Evolutionary conservation across 2,329 filamentous ascomycete species (phyloP).

Genomic region (Aspergillus floridensis): DNA sequence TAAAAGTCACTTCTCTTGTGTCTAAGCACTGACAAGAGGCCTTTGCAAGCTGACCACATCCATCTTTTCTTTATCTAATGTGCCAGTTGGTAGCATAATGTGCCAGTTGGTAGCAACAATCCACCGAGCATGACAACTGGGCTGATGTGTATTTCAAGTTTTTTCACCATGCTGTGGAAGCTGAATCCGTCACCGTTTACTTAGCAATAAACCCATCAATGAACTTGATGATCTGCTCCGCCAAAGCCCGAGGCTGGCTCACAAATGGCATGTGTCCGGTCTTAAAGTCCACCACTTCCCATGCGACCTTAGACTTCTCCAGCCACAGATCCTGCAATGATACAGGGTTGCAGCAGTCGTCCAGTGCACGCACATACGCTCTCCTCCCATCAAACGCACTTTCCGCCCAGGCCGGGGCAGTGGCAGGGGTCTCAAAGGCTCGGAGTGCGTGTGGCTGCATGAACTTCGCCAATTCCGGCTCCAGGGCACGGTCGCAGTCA

Average conservation of each 20-base stretch:
- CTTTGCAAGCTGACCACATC: neutral
- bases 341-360: conserved; percentile 7
- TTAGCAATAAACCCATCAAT: conserved; percentile 1
- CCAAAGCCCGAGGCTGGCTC: conserved; percentile 6
- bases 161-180: neutral
- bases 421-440: conserved; percentile 5
- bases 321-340: conserved; percentile 8
- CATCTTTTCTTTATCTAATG: no score
- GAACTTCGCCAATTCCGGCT: neutral
- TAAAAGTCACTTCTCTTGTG: neutral
- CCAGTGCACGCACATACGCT: conserved; percentile 6
- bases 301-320: conserved; percentile 10
- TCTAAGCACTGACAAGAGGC: neutral
- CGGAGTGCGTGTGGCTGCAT: conserved; percentile 10
- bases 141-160: neutral
- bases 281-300: conserved; percentile 11
- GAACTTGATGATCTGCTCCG: conserved; percentile 4
- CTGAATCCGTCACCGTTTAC: neutral
- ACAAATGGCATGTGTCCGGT: conserved; percentile 8
- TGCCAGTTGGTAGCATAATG: neutral
- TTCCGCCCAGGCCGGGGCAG: conserved; percentile 9
- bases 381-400: conserved; percentile 8
- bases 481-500: conserved; percentile 7
- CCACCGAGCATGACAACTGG: neutral
- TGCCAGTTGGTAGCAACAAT: neutral